Conservation (phyloP, 176 grass and related monocot species). For the Eleusine indica region DNA sequence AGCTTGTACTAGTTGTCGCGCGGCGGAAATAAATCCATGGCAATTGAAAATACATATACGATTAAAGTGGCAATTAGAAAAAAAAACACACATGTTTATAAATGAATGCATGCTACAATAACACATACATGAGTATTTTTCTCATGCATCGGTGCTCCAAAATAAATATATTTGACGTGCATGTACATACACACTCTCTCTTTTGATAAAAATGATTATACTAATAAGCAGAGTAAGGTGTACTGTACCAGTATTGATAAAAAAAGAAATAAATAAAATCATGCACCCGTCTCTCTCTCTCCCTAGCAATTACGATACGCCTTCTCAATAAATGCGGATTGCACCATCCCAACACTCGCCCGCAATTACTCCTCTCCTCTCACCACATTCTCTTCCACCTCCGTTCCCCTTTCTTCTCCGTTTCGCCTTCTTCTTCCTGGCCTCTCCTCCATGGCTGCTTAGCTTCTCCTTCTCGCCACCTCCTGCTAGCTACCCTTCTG, state of each 20-base stretch:
- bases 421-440: slow-evolving; percentile 36
- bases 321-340: slow-evolving; percentile 96
- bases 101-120: background rate
- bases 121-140: background rate
- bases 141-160: background rate
- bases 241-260: background rate
- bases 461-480: slow-evolving; percentile 37
- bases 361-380: slow-evolving; percentile 88
- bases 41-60: background rate
- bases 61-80: background rate
- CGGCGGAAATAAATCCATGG: background rate
- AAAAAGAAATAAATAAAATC: background rate
- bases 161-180: slow-evolving; percentile 15
- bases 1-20: background rate
- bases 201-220: background rate
- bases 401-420: slow-evolving; percentile 60
- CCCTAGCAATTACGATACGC: slow-evolving; percentile 70
- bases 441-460: slow-evolving; percentile 45
- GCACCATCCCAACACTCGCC: slow-evolving; percentile 91
- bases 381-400: slow-evolving; percentile 72
- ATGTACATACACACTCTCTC: background rate
- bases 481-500: slow-evolving; percentile 40
- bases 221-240: too few species aligned
- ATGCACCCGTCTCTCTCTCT: slow-evolving; percentile 21
- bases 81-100: background rate